These are phyloP conservation scores for Microcyclospora tardicrescens DNA, from an alignment of 2,329 filamentous ascomycete genomes.

Conservation along the genomic window DNA sequence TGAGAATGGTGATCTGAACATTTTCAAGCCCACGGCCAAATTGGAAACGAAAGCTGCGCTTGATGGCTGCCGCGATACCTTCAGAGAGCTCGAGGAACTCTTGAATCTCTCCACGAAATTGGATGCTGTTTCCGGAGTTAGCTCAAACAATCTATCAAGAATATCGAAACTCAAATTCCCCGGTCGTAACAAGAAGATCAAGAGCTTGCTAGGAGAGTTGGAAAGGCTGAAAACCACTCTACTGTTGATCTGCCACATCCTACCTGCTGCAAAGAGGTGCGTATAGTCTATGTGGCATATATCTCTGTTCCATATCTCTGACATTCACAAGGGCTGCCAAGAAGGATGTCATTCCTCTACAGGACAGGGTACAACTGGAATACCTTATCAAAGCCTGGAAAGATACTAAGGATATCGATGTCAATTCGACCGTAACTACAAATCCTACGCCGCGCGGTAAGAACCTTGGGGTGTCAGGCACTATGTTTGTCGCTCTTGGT, in stretches of 20 bases:
- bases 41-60: constrained; percentile 1
- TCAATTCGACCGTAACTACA: too few species aligned
- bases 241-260: neutral
- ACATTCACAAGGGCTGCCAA: neutral
- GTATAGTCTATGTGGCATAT: neutral
- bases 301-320: too few species aligned
- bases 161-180: too few species aligned
- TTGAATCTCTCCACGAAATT: neutral
- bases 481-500: too few species aligned
- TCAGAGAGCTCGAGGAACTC: neutral
- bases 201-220: constrained; percentile 1
- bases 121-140: too few species aligned
- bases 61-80: neutral
- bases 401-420: neutral
- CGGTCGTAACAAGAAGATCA: neutral
- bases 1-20: neutral
- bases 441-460: too few species aligned
- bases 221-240: constrained; percentile 2
- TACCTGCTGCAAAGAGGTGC: neutral
- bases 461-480: too few species aligned
- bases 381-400: constrained; percentile 1
- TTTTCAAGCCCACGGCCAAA: constrained; percentile 1
- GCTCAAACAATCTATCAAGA: too few species aligned
- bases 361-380: neutral
- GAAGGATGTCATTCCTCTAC: neutral